Conservation (phyloP, 306 rosid genomes). For the Gastrolobium bilobum region DNA sequence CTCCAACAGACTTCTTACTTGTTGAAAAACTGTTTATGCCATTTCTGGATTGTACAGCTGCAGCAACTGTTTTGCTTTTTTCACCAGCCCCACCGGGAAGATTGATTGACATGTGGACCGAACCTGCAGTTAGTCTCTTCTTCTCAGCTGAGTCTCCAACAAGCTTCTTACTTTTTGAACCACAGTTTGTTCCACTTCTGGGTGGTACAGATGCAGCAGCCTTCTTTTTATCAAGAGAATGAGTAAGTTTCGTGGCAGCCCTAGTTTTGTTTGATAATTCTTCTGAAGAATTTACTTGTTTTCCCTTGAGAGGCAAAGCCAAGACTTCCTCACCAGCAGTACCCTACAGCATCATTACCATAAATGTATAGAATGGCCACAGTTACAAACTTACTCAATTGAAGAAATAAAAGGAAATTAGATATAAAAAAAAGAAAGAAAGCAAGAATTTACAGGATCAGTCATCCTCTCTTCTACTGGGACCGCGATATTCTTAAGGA, state of each 20-base stretch:
- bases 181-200: constrained; percentile 30
- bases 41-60: constrained; percentile 40
- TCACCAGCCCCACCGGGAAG: constrained; percentile 52
- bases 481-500: constrained; percentile 34
- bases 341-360: constrained; percentile 59
- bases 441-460: constrained; percentile 51
- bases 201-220: constrained; percentile 26
- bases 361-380: not conserved
- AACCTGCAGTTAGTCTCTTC: constrained; percentile 53
- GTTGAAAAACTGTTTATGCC: constrained; percentile 45
- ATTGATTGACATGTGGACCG: constrained; percentile 70
- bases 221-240: constrained; percentile 51
- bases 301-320: constrained; percentile 56
- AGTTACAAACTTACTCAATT: constrained; percentile 23
- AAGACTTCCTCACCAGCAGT: constrained; percentile 44
- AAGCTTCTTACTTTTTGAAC: constrained; percentile 53
- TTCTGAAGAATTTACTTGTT: constrained; percentile 53
- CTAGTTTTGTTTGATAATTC: constrained; percentile 49
- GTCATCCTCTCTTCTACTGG: constrained; percentile 46
- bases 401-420: constrained; percentile 25
- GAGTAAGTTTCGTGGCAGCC: constrained; percentile 48
- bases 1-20: constrained; percentile 56
- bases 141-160: constrained; percentile 49
- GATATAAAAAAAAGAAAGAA: constrained; percentile 41
- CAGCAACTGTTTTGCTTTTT: constrained; percentile 53